Evolutionary conservation across 805 yeast genomes (phyloP).

Genomic region (Metschnikowia henanensis): DNA sequence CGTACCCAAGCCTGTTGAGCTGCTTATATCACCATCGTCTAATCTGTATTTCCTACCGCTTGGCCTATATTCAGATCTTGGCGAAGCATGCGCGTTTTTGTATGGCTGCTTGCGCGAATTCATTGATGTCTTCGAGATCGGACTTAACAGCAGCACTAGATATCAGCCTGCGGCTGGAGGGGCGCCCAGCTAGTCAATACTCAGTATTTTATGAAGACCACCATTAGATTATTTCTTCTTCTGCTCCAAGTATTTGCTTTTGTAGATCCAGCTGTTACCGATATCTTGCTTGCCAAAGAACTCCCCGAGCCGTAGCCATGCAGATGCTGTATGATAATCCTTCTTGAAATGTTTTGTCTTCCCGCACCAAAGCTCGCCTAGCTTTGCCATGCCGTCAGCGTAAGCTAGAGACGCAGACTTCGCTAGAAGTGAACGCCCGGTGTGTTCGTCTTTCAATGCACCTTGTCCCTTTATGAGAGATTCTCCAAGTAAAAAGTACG

Average conservation of each 20-base stretch:
- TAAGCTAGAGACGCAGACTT: constrained; percentile 68
- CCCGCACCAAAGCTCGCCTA: constrained; percentile 68
- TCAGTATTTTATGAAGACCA: neutral
- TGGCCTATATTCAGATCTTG: constrained; percentile 35
- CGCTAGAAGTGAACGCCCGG: constrained; percentile 60
- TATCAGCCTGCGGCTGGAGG: constrained; percentile 16
- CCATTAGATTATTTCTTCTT: constrained; percentile 8
- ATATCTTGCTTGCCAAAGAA: constrained; percentile 57
- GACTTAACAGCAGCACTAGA: constrained; percentile 13
- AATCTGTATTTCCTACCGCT: constrained; percentile 36
- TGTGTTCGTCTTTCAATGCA: constrained; percentile 47
- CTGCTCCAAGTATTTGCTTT: constrained; percentile 52
- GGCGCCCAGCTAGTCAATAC: neutral
- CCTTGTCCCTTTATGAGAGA: constrained; percentile 59
- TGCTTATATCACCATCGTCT: constrained; percentile 22
- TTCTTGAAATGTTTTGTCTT: constrained; percentile 56
- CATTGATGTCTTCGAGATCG: constrained; percentile 22
- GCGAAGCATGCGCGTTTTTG: constrained; percentile 33
- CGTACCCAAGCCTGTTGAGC: constrained; percentile 3
- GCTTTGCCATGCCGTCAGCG: constrained; percentile 64
- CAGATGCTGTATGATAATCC: constrained; percentile 62
- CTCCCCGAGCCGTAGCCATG: constrained; percentile 69
- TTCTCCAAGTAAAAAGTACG: constrained; percentile 63
- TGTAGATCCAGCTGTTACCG: constrained; percentile 77
- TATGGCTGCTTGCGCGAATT: constrained; percentile 33